Evolutionary conservation across 2,329 filamentous ascomycete species (phyloP).

Genomic region (Microdochium nivale): DNA sequence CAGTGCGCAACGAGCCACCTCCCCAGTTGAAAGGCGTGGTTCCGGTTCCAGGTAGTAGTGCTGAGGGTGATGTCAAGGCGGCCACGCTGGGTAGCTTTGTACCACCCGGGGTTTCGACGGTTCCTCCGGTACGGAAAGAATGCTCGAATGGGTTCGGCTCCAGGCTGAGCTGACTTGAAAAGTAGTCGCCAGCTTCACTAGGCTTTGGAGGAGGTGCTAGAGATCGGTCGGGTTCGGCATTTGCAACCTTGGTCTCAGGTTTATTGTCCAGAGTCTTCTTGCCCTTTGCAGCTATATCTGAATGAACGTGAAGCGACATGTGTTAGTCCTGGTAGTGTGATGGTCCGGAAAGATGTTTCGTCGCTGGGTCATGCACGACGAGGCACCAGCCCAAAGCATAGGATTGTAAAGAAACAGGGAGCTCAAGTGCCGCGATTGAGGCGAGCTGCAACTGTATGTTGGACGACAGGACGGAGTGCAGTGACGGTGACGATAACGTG

Average conservation of each 20-base stretch:
- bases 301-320: conserved; percentile 9
- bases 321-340: neutral
- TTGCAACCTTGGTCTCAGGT: conserved; percentile 35
- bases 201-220: conserved; percentile 65
- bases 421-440: neutral
- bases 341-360: neutral
- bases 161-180: conserved; percentile 57
- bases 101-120: conserved; percentile 72
- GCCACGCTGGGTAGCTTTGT: conserved; percentile 83
- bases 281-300: conserved; percentile 27
- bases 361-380: neutral
- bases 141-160: conserved; percentile 97
- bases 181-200: conserved; percentile 52
- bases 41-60: conserved; percentile 65
- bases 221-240: conserved; percentile 53
- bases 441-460: conserved; percentile 3
- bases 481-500: neutral
- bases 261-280: conserved; percentile 39
- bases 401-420: neutral
- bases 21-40: conserved; percentile 72
- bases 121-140: conserved; percentile 64
- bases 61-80: conserved; percentile 81
- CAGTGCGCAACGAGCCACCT: conserved; percentile 76
- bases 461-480: conserved; percentile 1
- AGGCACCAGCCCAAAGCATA: no score